Conservation (phyloP, 1,284 basidiomycete genomes). For the Porogramme epimiltina region DNA sequence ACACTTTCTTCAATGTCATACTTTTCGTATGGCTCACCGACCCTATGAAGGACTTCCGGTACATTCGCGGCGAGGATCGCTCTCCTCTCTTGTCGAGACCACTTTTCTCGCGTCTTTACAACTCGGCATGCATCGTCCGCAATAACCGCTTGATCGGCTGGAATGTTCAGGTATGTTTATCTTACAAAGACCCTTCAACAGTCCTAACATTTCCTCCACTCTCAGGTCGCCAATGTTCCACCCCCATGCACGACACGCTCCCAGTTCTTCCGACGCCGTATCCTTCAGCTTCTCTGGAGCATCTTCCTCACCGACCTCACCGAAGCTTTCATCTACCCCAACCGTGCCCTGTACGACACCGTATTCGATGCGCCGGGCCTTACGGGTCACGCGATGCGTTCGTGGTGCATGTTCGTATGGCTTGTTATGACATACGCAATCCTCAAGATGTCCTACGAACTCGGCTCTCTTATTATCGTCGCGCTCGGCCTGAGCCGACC, state of each 20-base stretch:
- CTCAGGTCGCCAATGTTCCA: constrained; percentile 9
- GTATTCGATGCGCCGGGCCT: background rate
- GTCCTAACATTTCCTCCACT: background rate
- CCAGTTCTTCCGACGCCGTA: constrained; percentile 3
- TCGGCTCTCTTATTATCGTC: constrained; percentile 26
- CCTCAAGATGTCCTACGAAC: constrained; percentile 26
- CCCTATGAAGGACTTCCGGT: constrained; percentile 7
- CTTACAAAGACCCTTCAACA: background rate
- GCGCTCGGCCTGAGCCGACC: constrained; percentile 27
- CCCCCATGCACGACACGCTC: background rate
- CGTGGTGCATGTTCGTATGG: constrained; percentile 10
- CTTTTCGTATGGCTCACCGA: constrained; percentile 12
- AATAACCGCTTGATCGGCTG: constrained; percentile 16
- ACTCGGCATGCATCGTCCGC: constrained; percentile 6
- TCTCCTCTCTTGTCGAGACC: constrained; percentile 1
- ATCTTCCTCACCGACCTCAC: constrained; percentile 13
- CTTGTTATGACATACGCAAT: constrained; percentile 16
- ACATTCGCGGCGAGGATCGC: background rate
- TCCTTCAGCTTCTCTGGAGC: background rate
- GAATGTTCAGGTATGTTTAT: constrained; percentile 11
- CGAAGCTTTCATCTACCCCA: constrained; percentile 12
- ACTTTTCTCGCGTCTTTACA: constrained; percentile 6
- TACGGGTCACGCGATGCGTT: constrained; percentile 9
- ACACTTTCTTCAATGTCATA: constrained; percentile 7
- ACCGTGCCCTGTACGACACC: constrained; percentile 12